A percentile compares a stretch with the other conserved stretches of the same genome.
These are phyloP conservation scores for Rubia tinctorum DNA, from an alignment of 305 asterid genomes.

Conservation along the genomic window DNA sequence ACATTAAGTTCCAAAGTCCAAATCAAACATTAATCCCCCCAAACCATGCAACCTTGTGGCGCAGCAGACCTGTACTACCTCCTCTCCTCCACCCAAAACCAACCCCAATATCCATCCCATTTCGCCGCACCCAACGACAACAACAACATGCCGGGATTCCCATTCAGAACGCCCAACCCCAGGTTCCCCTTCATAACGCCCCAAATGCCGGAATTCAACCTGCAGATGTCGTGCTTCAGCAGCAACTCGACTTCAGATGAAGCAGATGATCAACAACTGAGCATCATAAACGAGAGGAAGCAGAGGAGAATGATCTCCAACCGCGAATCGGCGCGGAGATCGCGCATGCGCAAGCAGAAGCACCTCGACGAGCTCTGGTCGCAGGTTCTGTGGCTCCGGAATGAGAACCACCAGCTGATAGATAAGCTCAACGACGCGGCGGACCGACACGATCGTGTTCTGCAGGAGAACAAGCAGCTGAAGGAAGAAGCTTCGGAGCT, in stretches of 20 bases:
- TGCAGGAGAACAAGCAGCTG: conserved; percentile 67
- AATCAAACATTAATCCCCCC: background rate
- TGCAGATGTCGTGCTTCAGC: conserved; percentile 58
- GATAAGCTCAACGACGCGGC: conserved; percentile 63
- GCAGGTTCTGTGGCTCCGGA: conserved; percentile 80
- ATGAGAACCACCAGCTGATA: conserved; percentile 75
- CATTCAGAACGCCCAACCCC: conserved; percentile 45
- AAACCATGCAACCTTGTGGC: conserved; percentile 65
- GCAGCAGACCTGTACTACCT: conserved; percentile 52
- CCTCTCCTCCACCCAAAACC: conserved; percentile 52
- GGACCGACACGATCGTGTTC: conserved; percentile 49
- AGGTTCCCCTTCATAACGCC: conserved; percentile 39
- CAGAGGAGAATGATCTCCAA: conserved; percentile 90
- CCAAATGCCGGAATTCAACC: conserved; percentile 59
- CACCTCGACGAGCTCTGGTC: conserved; percentile 96
- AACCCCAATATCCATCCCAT: conserved; percentile 44
- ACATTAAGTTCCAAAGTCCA: conserved; percentile 19
- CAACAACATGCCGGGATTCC: conserved; percentile 40
- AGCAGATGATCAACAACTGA: conserved; percentile 75
- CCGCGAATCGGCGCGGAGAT: conserved; percentile 84
- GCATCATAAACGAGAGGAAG: conserved; percentile 77
- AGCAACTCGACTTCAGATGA: conserved; percentile 91
- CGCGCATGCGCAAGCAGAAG: conserved; percentile 94
- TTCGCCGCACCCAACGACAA: conserved; percentile 29
- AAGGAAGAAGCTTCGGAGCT: conserved; percentile 72